Percentiles rank a stretch among this genome's conserved stretches.
phyloP scores from a whole-genome alignment of 192 early-diverging fungal genomes.

The Podila horticola region DNA sequence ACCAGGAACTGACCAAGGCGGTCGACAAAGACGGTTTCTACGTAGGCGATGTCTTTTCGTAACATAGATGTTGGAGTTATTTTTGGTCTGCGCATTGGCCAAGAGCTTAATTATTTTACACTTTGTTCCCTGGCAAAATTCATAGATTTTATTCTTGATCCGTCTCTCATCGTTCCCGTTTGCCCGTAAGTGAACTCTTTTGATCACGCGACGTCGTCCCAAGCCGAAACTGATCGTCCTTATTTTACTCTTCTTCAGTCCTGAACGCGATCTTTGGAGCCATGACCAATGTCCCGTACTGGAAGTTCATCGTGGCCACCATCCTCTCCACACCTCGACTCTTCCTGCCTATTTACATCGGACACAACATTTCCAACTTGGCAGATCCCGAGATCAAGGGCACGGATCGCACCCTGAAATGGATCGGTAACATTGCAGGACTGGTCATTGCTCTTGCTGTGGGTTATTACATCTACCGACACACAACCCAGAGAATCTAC shows the following conservation, averaged over 20 bases:
- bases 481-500: constrained; percentile 12
- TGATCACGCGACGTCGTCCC: background rate
- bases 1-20: constrained; percentile 34
- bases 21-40: constrained; percentile 40
- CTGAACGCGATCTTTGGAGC: constrained; percentile 43
- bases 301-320: constrained; percentile 37
- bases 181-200: constrained; percentile 8
- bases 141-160: constrained; percentile 37
- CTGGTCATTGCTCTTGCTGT: constrained; percentile 17
- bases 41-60: constrained; percentile 8
- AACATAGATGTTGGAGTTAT: background rate
- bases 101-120: background rate
- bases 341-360: constrained; percentile 40
- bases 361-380: constrained; percentile 32
- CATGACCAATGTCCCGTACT: constrained; percentile 33
- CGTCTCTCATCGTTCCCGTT: constrained; percentile 43
- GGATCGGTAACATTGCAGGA: constrained; percentile 22
- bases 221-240: background rate
- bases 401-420: constrained; percentile 23
- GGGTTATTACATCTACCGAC: constrained; percentile 42
- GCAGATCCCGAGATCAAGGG: constrained; percentile 26
- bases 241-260: constrained; percentile 7
- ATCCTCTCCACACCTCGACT: constrained; percentile 31
- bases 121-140: background rate
- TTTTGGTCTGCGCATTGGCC: background rate